These are phyloP conservation scores for Rachicladosporium sp. DNA, from an alignment of 2,329 filamentous ascomycete genomes.

Conservation along the genomic window DNA sequence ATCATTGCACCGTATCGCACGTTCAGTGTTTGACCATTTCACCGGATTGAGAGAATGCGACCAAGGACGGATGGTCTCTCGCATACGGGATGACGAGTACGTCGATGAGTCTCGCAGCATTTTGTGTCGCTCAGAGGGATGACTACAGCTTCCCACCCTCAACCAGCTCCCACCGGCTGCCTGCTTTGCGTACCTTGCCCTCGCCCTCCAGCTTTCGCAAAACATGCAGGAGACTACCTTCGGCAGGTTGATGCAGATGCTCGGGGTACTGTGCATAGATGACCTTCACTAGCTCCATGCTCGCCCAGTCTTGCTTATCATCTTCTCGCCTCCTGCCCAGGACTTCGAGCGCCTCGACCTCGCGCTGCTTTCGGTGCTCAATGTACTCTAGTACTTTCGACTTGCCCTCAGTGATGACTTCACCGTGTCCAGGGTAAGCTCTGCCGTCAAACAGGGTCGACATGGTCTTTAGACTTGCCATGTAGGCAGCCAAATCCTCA, in stretches of 20 bases:
- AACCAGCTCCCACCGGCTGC: constrained; percentile 25
- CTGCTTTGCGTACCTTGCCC: constrained; percentile 44
- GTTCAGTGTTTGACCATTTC: too few species aligned
- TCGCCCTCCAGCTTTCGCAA: constrained; percentile 67
- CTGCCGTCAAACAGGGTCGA: constrained; percentile 48
- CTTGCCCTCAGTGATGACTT: constrained; percentile 60
- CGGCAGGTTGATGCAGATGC: constrained; percentile 62
- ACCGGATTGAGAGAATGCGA: too few species aligned
- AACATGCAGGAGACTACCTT: constrained; percentile 64
- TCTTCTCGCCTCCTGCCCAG: constrained; percentile 26
- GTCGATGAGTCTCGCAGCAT: too few species aligned
- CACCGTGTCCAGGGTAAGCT: constrained; percentile 81
- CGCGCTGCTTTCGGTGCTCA: constrained; percentile 62
- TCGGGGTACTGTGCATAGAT: constrained; percentile 75
- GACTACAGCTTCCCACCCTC: constrained; percentile 5
- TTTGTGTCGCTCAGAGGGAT: too few species aligned
- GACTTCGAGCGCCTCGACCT: constrained; percentile 61
- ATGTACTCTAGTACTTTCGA: constrained; percentile 73
- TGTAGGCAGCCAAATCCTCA: constrained; percentile 59
- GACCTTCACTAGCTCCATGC: constrained; percentile 73
- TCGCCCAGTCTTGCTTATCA: constrained; percentile 42
- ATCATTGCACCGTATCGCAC: too few species aligned
- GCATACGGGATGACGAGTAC: too few species aligned
- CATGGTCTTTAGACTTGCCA: constrained; percentile 60
- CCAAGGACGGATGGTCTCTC: too few species aligned